Base-by-base conservation (phyloP, 1,139 yeast genomes). In the Blastobotrys capitulatus region DNA sequence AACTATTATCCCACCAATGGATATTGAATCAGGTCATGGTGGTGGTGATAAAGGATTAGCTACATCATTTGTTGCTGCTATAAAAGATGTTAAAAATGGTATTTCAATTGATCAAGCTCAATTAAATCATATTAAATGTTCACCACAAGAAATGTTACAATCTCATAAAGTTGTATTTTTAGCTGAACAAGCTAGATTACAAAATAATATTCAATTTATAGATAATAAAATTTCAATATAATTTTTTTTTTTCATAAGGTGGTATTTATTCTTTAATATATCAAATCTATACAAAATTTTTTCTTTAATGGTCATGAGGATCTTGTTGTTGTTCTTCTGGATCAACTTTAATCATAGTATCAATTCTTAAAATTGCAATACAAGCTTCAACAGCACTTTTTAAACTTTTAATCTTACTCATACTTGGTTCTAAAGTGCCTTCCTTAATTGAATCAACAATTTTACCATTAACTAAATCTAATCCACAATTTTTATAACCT, bases 341-440 rank as follows among this genome's bases (percentile, higher is more conserved):
- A 60, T 90, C 94, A 53, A 94, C 96, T 49, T 89, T 86, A 65
- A 94, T 92, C 95, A 92, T 89, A 50, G 98, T 94, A 69, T 94
- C 99, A 64, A 94, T 94, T 76, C 99, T 84, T 62, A 94, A 78
- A 58, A 94, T 92, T 38, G 98, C 96, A 68, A 94, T 83, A 71
- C 98, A 92, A 2, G 99, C 99, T 73, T 94, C 99, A 60, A 94
- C 80, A 13, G 98, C 97, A 52, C 94, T 83, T 71, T 94, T 90
- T 66, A 94, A 79, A 18, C 96, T 84, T 71, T 89, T 89, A 65
- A 92, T 78, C 72, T 94, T 94, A 62, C 95, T 83, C 65, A 92
- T 77, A 27, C 97, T 86, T 52, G 99, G 99, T 68, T 94, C 99
- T 60, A 94, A 76, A 40, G 92, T 96, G 54, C 99, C 98, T 53